phyloP scores from a whole-genome alignment of 2,329 filamentous ascomycete genomes.

The Aspergillus brasiliensis region DNA sequence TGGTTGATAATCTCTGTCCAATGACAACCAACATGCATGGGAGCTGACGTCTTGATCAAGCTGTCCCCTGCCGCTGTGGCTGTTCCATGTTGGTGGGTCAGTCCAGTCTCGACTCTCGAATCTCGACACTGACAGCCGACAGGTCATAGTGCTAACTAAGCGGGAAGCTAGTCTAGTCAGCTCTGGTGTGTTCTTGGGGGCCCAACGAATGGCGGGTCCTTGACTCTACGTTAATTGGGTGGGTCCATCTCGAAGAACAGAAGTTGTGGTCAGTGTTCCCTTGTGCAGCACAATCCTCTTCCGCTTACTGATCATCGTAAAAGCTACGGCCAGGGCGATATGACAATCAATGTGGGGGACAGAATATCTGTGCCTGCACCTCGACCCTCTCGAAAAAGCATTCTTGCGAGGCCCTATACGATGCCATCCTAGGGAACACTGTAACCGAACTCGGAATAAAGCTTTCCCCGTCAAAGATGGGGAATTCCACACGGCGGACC shows the following conservation, averaged over 20 bases:
- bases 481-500: not conserved
- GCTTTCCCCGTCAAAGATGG: not conserved
- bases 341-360: not conserved
- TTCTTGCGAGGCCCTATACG: not conserved
- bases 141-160: not conserved
- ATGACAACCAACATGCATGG: not conserved
- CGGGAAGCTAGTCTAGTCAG: not conserved
- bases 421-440: not conserved
- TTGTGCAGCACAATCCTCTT: not conserved
- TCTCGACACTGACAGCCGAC: not conserved
- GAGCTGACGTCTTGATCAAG: not conserved
- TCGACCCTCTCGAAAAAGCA: not conserved
- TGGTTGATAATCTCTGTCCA: not conserved
- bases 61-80: not conserved
- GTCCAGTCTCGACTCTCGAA: not conserved
- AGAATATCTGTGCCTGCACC: not conserved
- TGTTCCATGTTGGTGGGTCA: conserved; percentile 4
- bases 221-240: not conserved
- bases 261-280: not conserved
- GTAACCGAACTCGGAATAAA: not conserved
- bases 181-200: not conserved
- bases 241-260: not conserved
- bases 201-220: not conserved
- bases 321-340: not conserved
- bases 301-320: not conserved